These are phyloP conservation scores for Amauroascus verrucosus DNA, from an alignment of 2,329 filamentous ascomycete genomes.

Conservation along the genomic window DNA sequence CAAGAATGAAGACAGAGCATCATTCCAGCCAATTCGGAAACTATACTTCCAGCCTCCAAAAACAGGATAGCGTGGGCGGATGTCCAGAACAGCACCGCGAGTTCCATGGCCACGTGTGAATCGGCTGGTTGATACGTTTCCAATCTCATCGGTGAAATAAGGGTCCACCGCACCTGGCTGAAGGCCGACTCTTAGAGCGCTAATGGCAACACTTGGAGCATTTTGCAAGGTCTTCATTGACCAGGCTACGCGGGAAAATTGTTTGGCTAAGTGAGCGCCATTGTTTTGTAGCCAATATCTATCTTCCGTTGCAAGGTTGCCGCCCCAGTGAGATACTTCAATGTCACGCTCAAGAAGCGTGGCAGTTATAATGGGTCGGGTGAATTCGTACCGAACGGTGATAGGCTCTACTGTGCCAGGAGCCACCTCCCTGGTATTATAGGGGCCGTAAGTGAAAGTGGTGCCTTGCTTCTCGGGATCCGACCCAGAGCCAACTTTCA, in stretches of 20 bases:
- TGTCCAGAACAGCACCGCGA: slow-evolving; percentile 72
- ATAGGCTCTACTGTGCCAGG: slow-evolving; percentile 64
- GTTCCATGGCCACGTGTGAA: slow-evolving; percentile 53
- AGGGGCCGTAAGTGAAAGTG: slow-evolving; percentile 84
- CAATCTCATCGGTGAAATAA: slow-evolving; percentile 93
- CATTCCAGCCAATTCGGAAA: slow-evolving; percentile 94
- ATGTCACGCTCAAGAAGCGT: slow-evolving; percentile 75
- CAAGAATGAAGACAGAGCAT: slow-evolving; percentile 66
- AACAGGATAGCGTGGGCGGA: slow-evolving; percentile 89
- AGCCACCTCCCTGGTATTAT: slow-evolving; percentile 57
- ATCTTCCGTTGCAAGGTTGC: slow-evolving; percentile 91
- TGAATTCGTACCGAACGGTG: slow-evolving; percentile 86
- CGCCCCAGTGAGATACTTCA: slow-evolving; percentile 96
- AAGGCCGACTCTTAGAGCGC: slow-evolving; percentile 70
- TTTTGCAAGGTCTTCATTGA: slow-evolving; percentile 63
- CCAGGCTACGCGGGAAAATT: slow-evolving; percentile 70
- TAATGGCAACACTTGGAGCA: slow-evolving; percentile 65
- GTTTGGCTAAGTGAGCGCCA: slow-evolving; percentile 63
- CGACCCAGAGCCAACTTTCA: slow-evolving; percentile 43
- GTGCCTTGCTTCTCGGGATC: slow-evolving; percentile 74
- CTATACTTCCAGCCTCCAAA: slow-evolving; percentile 98
- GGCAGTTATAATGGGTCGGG: slow-evolving; percentile 75
- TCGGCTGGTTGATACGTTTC: slow-evolving; percentile 87
- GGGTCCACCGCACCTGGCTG: slow-evolving; percentile 69
- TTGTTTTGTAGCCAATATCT: slow-evolving; percentile 80